Evolutionary conservation across 2,329 filamentous ascomycete species (phyloP).

Genomic region (Claviceps digitariae): DNA sequence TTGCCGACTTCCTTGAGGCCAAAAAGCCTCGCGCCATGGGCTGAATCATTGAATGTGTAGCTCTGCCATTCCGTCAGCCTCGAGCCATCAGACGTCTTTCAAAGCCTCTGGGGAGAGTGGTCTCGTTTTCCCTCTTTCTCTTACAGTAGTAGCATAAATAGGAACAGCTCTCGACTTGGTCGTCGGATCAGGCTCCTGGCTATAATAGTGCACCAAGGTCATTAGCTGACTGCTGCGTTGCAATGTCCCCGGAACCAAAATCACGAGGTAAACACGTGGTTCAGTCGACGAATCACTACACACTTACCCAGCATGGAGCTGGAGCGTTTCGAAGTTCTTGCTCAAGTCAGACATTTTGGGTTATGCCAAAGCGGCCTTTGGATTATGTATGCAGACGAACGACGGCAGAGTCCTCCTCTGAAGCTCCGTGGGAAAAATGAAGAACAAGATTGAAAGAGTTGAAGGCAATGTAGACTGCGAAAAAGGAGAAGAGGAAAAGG

Average conservation of each 20-base stretch:
- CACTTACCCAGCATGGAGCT: slow-evolving; percentile 69
- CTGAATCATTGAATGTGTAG: slow-evolving; percentile 89
- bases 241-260: neutral
- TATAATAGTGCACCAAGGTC: slow-evolving; percentile 20
- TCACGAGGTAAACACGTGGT: too few species aligned
- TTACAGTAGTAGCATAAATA: slow-evolving; percentile 80
- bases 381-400: neutral
- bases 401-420: neutral
- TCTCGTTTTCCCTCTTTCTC: neutral
- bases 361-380: neutral
- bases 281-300: too few species aligned
- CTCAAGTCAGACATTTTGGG: slow-evolving; percentile 26
- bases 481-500: too few species aligned
- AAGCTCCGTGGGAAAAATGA: neutral
- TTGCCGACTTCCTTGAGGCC: slow-evolving; percentile 95
- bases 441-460: neutral
- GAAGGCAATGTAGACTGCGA: too few species aligned
- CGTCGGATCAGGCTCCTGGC: slow-evolving; percentile 63
- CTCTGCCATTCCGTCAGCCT: slow-evolving; percentile 37
- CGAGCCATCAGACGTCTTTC: neutral
- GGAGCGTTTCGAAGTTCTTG: slow-evolving; percentile 68
- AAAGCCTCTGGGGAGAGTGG: neutral
- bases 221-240: neutral
- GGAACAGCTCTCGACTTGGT: slow-evolving; percentile 87
- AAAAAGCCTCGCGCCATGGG: slow-evolving; percentile 87